These are phyloP conservation scores for Puccinia coronata DNA, from an alignment of 1,284 basidiomycete genomes.

Conservation along the genomic window DNA sequence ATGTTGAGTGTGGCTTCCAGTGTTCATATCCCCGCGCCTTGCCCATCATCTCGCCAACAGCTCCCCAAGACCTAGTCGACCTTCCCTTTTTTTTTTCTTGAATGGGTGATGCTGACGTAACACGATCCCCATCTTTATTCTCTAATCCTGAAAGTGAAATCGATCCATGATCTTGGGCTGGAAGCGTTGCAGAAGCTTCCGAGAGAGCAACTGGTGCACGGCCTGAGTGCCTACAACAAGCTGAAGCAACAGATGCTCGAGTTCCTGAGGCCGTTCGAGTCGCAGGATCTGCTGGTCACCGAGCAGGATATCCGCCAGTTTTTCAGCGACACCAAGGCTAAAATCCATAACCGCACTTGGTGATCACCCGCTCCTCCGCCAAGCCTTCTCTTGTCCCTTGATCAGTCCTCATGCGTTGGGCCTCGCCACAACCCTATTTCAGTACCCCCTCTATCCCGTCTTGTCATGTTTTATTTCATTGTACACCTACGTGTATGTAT, in stretches of 20 bases:
- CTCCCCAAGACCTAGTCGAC: too few relatives aligned
- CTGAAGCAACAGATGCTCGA: conserved; percentile 27
- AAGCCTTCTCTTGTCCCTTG: too few relatives aligned
- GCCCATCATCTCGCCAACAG: background rate
- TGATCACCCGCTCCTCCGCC: too few relatives aligned
- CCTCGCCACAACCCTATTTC: too few relatives aligned
- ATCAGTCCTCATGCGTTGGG: too few relatives aligned
- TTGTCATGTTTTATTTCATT: too few relatives aligned
- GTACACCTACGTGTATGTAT: too few relatives aligned
- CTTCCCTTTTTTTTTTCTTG: background rate
- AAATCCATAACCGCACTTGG: conserved; percentile 29
- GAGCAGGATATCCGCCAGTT: conserved; percentile 35
- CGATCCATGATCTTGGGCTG: conserved; percentile 44
- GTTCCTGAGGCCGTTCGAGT: conserved; percentile 40
- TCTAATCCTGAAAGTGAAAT: conserved; percentile 14
- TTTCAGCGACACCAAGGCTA: conserved; percentile 20
- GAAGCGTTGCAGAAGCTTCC: conserved; percentile 34
- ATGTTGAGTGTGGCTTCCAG: conserved; percentile 23
- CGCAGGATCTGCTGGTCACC: conserved; percentile 23
- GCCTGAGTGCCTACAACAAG: conserved; percentile 38
- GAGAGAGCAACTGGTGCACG: conserved; percentile 33
- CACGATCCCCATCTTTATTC: background rate
- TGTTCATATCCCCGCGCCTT: background rate
- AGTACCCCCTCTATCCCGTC: too few relatives aligned
- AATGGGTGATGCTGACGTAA: background rate